Percentiles rank a stretch among this genome's conserved stretches.
phyloP scores from a whole-genome alignment of 163 green algal species.

The Chlorella variabilis region DNA sequence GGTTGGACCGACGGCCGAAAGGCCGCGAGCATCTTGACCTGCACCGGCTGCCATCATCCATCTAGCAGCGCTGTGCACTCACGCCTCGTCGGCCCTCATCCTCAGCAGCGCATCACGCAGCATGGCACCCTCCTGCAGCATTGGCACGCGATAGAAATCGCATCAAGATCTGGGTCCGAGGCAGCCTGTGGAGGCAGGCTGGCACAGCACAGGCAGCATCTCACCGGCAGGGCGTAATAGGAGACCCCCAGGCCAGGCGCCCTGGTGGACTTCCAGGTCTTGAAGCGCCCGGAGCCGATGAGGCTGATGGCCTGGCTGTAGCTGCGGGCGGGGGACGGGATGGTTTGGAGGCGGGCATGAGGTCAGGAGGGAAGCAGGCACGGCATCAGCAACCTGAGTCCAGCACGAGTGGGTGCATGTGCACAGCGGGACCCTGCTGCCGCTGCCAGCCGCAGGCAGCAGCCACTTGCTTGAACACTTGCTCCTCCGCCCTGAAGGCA shows the following conservation, averaged over 20 bases:
- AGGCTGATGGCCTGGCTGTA: slow-evolving; percentile 23
- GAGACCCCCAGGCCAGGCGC: background rate
- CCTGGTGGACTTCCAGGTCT: background rate
- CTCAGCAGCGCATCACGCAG: slow-evolving; percentile 28
- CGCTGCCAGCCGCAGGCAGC: background rate
- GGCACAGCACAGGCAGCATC: background rate
- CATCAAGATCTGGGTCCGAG: no score
- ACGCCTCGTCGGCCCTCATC: slow-evolving; percentile 34
- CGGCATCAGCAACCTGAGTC: no score
- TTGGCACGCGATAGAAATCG: no score
- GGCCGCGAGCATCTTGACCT: no score
- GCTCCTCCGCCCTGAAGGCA: slow-evolving; percentile 21
- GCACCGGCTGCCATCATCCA: no score
- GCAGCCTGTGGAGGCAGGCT: no score
- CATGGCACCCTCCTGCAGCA: slow-evolving; percentile 2
- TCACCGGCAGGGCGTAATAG: slow-evolving; percentile 28
- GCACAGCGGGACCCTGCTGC: no score
- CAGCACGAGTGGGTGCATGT: no score
- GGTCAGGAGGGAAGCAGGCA: no score
- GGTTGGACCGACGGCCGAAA: no score
- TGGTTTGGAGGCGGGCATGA: no score
- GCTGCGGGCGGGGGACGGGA: slow-evolving; percentile 19
- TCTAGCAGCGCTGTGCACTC: background rate
- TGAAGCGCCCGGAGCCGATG: slow-evolving; percentile 19
- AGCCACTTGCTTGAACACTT: slow-evolving; percentile 35